Evolutionary conservation across 805 yeast genomes (phyloP).

Genomic region (Wickerhamomyces bovis): DNA sequence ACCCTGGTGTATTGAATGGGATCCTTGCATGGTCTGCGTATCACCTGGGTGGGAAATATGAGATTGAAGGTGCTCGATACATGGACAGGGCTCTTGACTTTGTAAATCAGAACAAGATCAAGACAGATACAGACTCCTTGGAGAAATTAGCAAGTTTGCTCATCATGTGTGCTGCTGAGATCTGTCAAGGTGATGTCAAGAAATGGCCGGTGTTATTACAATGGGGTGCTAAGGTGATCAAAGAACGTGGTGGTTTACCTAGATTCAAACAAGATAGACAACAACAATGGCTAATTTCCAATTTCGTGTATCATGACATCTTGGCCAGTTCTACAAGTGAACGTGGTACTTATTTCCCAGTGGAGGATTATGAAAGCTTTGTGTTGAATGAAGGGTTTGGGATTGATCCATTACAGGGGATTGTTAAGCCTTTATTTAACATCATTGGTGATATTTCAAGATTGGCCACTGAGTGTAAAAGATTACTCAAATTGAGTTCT

Average conservation of each 20-base stretch:
- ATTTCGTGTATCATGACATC: slow-evolving; percentile 77
- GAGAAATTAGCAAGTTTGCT: slow-evolving; percentile 57
- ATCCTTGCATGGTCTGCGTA: slow-evolving; percentile 54
- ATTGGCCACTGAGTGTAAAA: slow-evolving; percentile 48
- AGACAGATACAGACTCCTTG: slow-evolving; percentile 19
- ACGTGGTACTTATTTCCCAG: slow-evolving; percentile 60
- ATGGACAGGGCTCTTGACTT: slow-evolving; percentile 42
- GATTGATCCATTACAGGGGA: slow-evolving; percentile 67
- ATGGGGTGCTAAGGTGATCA: slow-evolving; percentile 60
- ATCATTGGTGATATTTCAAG: slow-evolving; percentile 63
- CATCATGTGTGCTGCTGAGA: slow-evolving; percentile 72
- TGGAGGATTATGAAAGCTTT: slow-evolving; percentile 47
- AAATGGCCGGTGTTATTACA: slow-evolving; percentile 66
- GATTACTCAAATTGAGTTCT: slow-evolving; percentile 26
- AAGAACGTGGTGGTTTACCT: slow-evolving; percentile 54
- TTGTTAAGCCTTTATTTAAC: slow-evolving; percentile 61
- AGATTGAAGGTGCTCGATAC: slow-evolving; percentile 42
- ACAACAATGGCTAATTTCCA: slow-evolving; percentile 65
- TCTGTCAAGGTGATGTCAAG: slow-evolving; percentile 74
- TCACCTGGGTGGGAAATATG: slow-evolving; percentile 30
- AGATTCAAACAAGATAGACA: slow-evolving; percentile 47
- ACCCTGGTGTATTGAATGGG: slow-evolving; percentile 43
- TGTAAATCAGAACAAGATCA: slow-evolving; percentile 29
- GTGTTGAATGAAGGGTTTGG: slow-evolving; percentile 30
- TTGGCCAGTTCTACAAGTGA: slow-evolving; percentile 55